A percentile compares a stretch with the other conserved stretches of the same genome.
These are phyloP conservation scores for Kwoniella europaea DNA, from an alignment of 768 basidiomycete species.

Conservation along the genomic window DNA sequence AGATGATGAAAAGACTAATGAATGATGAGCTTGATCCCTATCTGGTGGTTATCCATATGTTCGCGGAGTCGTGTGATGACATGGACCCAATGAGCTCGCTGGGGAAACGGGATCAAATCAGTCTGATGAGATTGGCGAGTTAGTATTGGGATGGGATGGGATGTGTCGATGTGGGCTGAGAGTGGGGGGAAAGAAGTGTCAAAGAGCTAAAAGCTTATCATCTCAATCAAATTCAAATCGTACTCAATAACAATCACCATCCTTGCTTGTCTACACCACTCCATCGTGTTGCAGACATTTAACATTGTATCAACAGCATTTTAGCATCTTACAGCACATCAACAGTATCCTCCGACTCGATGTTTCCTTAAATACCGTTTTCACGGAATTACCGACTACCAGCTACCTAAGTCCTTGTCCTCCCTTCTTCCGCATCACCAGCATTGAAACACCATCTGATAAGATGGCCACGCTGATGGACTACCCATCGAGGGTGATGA, in stretches of 20 bases:
- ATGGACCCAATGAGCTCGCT: neutral
- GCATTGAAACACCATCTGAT: neutral
- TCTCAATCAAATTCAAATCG: neutral
- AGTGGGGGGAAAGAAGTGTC: neutral
- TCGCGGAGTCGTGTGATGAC: neutral
- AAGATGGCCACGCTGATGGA: constrained; percentile 1
- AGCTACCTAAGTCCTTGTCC: neutral
- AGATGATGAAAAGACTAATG: no score
- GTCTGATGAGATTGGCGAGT: neutral
- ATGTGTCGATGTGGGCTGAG: neutral
- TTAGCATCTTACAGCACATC: neutral
- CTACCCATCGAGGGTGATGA: constrained; percentile 19
- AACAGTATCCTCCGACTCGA: neutral
- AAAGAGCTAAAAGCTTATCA: neutral
- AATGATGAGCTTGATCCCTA: no score
- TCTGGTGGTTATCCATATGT: neutral
- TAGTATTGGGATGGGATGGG: neutral
- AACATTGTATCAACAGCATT: neutral
- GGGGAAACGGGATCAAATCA: neutral
- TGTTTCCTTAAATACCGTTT: neutral
- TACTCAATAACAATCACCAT: neutral
- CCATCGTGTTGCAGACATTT: neutral
- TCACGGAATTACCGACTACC: neutral
- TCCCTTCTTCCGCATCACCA: neutral
- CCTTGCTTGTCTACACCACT: neutral